Base-by-base conservation (phyloP, 306 rosid species). In the Hippophae tibetana region DNA sequence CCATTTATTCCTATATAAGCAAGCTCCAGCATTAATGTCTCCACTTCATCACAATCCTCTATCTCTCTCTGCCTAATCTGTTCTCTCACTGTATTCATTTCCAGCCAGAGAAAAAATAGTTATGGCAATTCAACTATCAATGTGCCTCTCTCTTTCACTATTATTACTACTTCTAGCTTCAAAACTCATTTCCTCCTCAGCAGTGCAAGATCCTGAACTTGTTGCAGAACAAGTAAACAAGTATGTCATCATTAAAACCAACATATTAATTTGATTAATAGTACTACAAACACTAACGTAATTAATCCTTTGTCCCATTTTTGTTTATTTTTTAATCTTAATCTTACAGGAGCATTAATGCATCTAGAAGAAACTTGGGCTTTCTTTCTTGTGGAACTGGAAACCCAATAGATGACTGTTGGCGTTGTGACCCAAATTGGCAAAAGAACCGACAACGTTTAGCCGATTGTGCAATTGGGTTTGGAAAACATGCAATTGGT, bases 371-470 rank as follows among this genome's bases (percentile, higher is more conserved):
- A 44, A 82, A 68, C 18, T 26, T 92, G 54, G 99, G 72, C n/a
- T 85, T 62, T 68, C 78, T 87, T 3, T 85, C 99, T 6, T 92
- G 99, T 26, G 83, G 76, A 4, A 80, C 71, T 0, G 96, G 96
- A 1, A 92, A 92, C 69, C 90, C 95, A 7, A 85, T 92, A n/a
- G 99, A 92, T 56, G 99, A 92, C 63, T 92, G 99, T 64, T 92
- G 99, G 99, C 71, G 89, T 56, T 92, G 99, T 50, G 96, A 87
- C 63, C 57, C 73, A 3, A 78, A 85, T 2, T 92, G 99, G 99
- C 86, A 69, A 43, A 82, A 73, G 56, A 92, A 92, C 65, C 63
- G 95, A 0, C 61, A 83, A 63, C 68, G 86, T 3, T 62, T 92
- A 0, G 99, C 96, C 1, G 88, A 88, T 25, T 92, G 99, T 56